Percentiles rank a stretch among this genome's conserved stretches.
These are phyloP conservation scores for Tetrahymena malaccensis DNA, from an alignment of 73 alveolate species.

Conservation along the genomic window DNA sequence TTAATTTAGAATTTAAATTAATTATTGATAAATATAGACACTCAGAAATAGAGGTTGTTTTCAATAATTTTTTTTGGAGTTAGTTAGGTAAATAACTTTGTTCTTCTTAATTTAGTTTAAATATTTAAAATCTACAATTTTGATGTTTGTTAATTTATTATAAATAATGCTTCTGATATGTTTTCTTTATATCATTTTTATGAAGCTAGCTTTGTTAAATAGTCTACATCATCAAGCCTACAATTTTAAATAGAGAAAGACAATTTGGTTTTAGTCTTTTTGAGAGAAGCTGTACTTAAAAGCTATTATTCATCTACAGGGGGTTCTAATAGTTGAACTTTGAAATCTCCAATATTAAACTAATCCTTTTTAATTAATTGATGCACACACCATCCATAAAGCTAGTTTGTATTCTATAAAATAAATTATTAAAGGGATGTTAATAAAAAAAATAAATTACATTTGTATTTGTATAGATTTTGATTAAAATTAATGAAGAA, in stretches of 20 bases:
- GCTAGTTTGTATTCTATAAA: neutral
- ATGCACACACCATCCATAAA: neutral
- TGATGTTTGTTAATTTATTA: too few species aligned
- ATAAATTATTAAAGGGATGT: neutral
- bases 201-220: neutral
- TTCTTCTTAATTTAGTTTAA: too few species aligned
- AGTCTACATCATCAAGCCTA: neutral
- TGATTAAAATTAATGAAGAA: neutral
- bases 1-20: too few species aligned
- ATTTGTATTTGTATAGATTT: neutral
- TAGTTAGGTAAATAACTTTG: too few species aligned
- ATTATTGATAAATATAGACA: too few species aligned
- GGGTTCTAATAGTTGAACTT: neutral
- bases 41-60: too few species aligned
- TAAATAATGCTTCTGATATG: too few species aligned
- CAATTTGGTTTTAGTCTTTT: neutral
- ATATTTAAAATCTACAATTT: too few species aligned
- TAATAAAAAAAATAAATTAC: neutral
- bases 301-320: neutral
- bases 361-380: neutral
- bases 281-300: neutral
- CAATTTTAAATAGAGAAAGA: neutral
- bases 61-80: too few species aligned
- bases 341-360: neutral
- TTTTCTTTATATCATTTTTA: neutral